Evolutionary conservation across 805 yeast species (phyloP).

Genomic region (Hanseniaspora taiwanica): DNA sequence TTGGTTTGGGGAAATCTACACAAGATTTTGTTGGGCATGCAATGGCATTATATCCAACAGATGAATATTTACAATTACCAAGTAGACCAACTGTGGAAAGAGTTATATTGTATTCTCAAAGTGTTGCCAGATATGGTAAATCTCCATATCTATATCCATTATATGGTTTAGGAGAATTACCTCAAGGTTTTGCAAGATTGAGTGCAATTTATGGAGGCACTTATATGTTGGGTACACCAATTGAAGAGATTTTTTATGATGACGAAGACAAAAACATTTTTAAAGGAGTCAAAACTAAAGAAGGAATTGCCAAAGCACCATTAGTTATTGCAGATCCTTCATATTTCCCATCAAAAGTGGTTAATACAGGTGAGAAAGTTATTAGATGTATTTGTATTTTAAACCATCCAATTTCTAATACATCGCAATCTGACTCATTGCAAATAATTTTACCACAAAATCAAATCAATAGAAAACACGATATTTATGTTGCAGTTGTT

Average conservation of each 20-base stretch:
- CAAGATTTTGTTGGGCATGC: constrained; percentile 97
- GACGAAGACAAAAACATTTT: constrained; percentile 47
- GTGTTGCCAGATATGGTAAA: constrained; percentile 90
- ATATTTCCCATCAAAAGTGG: constrained; percentile 61
- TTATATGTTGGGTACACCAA: constrained; percentile 92
- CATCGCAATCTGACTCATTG: constrained; percentile 71
- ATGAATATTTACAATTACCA: constrained; percentile 74
- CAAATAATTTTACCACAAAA: constrained; percentile 95
- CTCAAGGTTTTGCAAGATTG: constrained; percentile 97
- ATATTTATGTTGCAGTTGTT: constrained; percentile 84
- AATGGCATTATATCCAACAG: constrained; percentile 94
- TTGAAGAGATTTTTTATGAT: constrained; percentile 73
- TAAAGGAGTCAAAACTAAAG: constrained; percentile 79
- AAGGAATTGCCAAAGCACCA: constrained; percentile 85
- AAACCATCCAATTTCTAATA: constrained; percentile 78
- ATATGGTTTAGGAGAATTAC: constrained; percentile 93
- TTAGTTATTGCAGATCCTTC: constrained; percentile 96
- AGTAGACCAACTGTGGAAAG: constrained; percentile 88
- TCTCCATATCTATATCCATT: constrained; percentile 93
- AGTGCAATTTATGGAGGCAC: constrained; percentile 98
- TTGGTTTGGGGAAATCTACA: constrained; percentile 84
- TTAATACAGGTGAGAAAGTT: constrained; percentile 24
- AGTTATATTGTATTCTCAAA: constrained; percentile 70
- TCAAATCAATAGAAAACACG: constrained; percentile 85
- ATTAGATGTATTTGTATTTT: constrained; percentile 57